Evolutionary conservation across 768 basidiomycete species (phyloP).

Genomic region (Tylopilus rubrobrunneus): DNA sequence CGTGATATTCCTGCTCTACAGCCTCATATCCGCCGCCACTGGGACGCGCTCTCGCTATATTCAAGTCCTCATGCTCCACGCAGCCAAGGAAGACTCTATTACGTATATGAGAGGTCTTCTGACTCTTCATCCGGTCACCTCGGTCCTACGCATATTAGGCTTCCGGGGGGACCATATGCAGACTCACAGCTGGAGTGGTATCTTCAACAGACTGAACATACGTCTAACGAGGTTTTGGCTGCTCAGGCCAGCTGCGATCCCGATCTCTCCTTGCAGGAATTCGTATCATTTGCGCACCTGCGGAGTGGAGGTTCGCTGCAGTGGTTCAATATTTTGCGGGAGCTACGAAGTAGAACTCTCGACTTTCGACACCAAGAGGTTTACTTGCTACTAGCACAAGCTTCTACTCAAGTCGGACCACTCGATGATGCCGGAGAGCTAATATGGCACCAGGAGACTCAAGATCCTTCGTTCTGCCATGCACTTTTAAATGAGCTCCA

Average conservation of each 20-base stretch:
- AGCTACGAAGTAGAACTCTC: slow-evolving; percentile 36
- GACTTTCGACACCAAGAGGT: slow-evolving; percentile 39
- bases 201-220: slow-evolving; percentile 30
- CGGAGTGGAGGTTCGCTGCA: slow-evolving; percentile 35
- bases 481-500: slow-evolving; percentile 36
- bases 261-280: slow-evolving; percentile 44
- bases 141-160: background rate
- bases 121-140: too few species aligned
- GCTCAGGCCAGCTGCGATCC: slow-evolving; percentile 38
- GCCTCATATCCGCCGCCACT: too few species aligned
- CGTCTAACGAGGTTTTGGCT: slow-evolving; percentile 41
- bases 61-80: too few species aligned
- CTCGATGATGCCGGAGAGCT: slow-evolving; percentile 6
- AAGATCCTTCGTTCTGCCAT: slow-evolving; percentile 6
- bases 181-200: slow-evolving; percentile 30
- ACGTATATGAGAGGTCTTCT: too few species aligned
- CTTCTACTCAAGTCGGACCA: slow-evolving; percentile 41
- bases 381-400: slow-evolving; percentile 40
- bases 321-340: slow-evolving; percentile 36
- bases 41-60: too few species aligned
- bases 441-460: slow-evolving; percentile 41
- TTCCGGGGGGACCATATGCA: slow-evolving; percentile 33
- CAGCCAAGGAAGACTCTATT: too few species aligned
- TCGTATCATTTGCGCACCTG: slow-evolving; percentile 40
- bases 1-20: too few species aligned